Percentiles rank a stretch among this genome's conserved stretches.
Evolutionary conservation across 2,329 filamentous ascomycete genomes (phyloP).

Genomic region (Fusarium sp.): DNA sequence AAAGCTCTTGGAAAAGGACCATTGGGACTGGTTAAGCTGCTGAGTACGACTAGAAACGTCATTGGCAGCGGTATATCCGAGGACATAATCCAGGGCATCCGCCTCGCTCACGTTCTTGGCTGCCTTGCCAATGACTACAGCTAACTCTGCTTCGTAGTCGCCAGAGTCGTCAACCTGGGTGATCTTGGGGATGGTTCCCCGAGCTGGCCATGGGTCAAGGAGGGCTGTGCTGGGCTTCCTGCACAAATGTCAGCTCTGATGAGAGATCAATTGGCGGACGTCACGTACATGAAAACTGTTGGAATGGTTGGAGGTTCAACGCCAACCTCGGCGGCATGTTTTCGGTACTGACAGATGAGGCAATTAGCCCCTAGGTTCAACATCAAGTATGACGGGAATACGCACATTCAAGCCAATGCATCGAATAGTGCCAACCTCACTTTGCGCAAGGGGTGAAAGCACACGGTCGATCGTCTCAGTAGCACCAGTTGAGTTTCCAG

Average conservation of each 20-base stretch:
- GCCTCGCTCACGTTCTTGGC: constrained; percentile 63
- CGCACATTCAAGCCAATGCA: constrained; percentile 65
- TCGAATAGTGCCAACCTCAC: constrained; percentile 61
- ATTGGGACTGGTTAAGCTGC: constrained; percentile 43
- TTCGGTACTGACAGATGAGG: constrained; percentile 43
- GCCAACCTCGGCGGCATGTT: constrained; percentile 57
- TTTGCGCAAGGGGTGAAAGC: constrained; percentile 53
- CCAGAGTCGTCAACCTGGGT: constrained; percentile 59
- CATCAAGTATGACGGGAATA: neutral
- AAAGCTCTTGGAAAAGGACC: constrained; percentile 64
- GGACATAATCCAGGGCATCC: constrained; percentile 65
- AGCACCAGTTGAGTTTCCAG: constrained; percentile 60
- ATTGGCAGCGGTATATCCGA: constrained; percentile 70
- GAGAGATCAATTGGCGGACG: too few species aligned
- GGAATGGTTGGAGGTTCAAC: constrained; percentile 62
- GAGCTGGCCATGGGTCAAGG: constrained; percentile 61
- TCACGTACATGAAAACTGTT: constrained; percentile 60
- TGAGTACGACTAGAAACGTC: constrained; percentile 60
- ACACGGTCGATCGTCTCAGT: constrained; percentile 56
- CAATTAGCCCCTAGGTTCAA: neutral
- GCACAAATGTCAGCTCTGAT: neutral
- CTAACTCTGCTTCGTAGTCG: constrained; percentile 68
- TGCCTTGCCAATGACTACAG: constrained; percentile 60
- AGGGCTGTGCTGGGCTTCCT: constrained; percentile 62
- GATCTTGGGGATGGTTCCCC: constrained; percentile 60